These are phyloP conservation scores for Carex littledalei DNA, from an alignment of 176 grass and related monocot genomes.

Conservation along the genomic window DNA sequence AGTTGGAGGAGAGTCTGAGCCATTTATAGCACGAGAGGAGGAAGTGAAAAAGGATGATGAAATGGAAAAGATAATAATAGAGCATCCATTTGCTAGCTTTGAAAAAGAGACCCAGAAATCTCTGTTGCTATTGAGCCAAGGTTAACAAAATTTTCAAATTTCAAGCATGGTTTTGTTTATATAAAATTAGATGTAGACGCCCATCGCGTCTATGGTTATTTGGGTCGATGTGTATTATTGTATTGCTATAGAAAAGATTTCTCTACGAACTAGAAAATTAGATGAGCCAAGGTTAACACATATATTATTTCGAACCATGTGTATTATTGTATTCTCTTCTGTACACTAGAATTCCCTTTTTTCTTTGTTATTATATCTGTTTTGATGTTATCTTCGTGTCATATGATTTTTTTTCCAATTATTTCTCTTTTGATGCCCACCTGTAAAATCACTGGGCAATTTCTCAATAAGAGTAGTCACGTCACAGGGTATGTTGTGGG, in stretches of 20 bases:
- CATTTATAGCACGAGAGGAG: constrained; percentile 12
- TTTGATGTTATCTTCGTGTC: not conserved
- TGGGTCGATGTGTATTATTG: not conserved
- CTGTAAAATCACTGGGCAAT: too few species aligned
- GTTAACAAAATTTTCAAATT: not conserved
- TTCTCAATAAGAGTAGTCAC: too few species aligned
- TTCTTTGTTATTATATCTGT: not conserved
- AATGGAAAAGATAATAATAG: constrained; percentile 22
- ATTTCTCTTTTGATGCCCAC: too few species aligned
- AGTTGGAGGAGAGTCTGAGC: constrained; percentile 3
- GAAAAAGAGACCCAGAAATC: constrained; percentile 39
- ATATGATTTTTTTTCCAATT: not conserved
- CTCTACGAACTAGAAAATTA: not conserved
- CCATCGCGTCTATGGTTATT: not conserved
- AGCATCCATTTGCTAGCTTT: constrained; percentile 46
- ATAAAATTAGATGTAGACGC: not conserved
- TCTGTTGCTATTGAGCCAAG: constrained; percentile 45
- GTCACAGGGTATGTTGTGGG: too few species aligned
- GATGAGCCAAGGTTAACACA: too few species aligned
- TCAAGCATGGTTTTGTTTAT: not conserved
- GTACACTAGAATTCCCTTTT: not conserved
- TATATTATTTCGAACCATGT: not conserved
- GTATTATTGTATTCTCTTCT: not conserved
- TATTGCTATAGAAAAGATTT: not conserved
- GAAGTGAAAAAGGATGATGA: constrained; percentile 11